Evolutionary conservation across 1,139 yeast genomes (phyloP).

Genomic region (Hemisphaericaspora xylofermentans): DNA sequence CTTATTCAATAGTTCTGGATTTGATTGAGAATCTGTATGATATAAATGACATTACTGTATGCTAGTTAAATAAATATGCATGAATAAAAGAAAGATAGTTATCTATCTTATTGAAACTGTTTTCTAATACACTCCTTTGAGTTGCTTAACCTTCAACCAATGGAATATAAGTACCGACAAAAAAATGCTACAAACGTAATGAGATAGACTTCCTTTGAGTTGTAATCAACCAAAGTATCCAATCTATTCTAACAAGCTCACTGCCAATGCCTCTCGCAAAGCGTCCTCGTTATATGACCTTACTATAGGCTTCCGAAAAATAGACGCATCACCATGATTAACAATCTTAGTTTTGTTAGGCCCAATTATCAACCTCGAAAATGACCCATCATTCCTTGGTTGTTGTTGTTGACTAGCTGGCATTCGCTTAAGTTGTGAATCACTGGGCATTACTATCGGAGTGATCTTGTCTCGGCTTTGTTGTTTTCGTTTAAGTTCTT

Average conservation of each 20-base stretch:
- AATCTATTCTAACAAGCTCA: slow-evolving; percentile 15
- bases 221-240: slow-evolving; percentile 1
- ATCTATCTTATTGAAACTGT: no score
- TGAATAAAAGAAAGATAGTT: background rate
- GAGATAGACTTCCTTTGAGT: slow-evolving; percentile 2
- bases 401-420: slow-evolving; percentile 23
- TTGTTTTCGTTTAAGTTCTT: slow-evolving; percentile 17
- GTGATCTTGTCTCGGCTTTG: slow-evolving; percentile 15
- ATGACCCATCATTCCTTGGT: slow-evolving; percentile 32
- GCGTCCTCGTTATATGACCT: slow-evolving; percentile 33
- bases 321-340: slow-evolving; percentile 43
- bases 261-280: slow-evolving; percentile 33
- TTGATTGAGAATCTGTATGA: slow-evolving; percentile 20
- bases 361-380: slow-evolving; percentile 48
- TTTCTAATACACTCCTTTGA: no score
- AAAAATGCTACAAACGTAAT: background rate
- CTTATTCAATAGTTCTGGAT: slow-evolving; percentile 21
- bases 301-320: slow-evolving; percentile 40
- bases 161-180: no score
- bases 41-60: background rate
- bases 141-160: no score
- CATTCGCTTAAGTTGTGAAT: slow-evolving; percentile 26
- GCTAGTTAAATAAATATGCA: background rate
- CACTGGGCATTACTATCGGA: slow-evolving; percentile 22
- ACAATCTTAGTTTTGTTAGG: slow-evolving; percentile 45